Percentiles rank a stretch among this genome's conserved stretches.
Conservation (phyloP, 73 alveolate species). For the Tetrahymena thermophila region DNA sequence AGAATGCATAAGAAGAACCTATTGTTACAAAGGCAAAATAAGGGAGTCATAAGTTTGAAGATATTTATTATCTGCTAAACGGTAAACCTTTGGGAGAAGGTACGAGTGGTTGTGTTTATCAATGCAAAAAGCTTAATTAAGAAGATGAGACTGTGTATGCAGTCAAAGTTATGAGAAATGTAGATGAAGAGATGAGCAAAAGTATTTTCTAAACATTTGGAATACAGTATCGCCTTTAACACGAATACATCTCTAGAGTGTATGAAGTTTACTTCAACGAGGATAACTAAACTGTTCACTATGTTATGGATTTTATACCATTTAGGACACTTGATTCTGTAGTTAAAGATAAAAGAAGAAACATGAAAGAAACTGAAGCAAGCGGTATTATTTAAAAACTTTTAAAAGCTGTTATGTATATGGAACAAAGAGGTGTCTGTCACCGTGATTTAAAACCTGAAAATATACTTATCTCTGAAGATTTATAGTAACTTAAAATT, state of each 20-base stretch:
- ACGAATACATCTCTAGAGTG: not conserved
- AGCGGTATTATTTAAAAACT: not conserved
- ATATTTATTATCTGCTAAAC: not conserved
- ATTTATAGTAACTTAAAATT: not conserved
- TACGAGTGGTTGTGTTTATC: not conserved
- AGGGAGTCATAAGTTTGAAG: not conserved
- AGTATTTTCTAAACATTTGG: not conserved
- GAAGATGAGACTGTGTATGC: not conserved
- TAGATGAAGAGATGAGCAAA: not conserved
- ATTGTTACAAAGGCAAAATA: not conserved
- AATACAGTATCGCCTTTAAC: not conserved
- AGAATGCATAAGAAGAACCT: not conserved
- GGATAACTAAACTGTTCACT: not conserved
- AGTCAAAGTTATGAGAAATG: not conserved
- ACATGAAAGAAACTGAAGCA: not conserved
- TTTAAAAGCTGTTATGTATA: not conserved
- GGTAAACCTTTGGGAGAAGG: not conserved
- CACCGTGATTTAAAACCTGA: not conserved
- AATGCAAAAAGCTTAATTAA: not conserved
- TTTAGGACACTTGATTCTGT: not conserved
- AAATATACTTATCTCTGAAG: not conserved
- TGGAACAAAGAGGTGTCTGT: not conserved
- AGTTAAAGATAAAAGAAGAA: not conserved
- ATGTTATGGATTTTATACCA: not conserved
- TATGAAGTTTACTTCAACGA: not conserved